Evolutionary conservation across 208 protist genomes (phyloP).

Genomic region (Leishmania guyanensis): DNA sequence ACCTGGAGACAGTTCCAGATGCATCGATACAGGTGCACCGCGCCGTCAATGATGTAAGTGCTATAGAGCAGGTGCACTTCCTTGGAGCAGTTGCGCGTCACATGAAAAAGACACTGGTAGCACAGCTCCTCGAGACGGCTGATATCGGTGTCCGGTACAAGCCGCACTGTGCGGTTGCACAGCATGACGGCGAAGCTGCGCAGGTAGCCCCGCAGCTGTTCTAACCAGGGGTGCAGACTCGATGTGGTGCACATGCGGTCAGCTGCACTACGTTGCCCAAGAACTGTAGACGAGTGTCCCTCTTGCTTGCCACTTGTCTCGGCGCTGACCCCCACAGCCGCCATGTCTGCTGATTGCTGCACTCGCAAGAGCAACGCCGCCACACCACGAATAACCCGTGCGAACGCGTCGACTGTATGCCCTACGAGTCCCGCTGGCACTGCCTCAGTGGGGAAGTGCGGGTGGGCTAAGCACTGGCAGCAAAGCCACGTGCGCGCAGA

Average conservation of each 20-base stretch:
- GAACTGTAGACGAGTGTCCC: background rate
- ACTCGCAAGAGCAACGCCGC: conserved; percentile 15
- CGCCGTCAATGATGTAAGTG: conserved; percentile 58
- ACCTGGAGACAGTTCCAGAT: conserved; percentile 70
- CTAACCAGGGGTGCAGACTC: conserved; percentile 38
- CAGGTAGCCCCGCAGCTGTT: conserved; percentile 65
- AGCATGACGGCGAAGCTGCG: conserved; percentile 43
- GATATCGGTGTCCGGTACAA: conserved; percentile 57
- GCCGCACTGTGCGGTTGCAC: conserved; percentile 40
- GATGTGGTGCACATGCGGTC: background rate
- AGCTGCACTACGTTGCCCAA: background rate
- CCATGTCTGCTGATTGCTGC: conserved; percentile 13
- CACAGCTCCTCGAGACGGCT: conserved; percentile 77
- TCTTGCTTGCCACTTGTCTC: background rate
- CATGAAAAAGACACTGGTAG: conserved; percentile 61
- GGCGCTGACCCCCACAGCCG: background rate
- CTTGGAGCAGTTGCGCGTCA: conserved; percentile 36
- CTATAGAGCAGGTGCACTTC: conserved; percentile 47
- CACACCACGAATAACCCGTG: conserved; percentile 42
- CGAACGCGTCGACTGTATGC: conserved; percentile 48
- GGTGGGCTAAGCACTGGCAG: conserved; percentile 53
- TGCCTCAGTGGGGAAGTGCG: conserved; percentile 45
- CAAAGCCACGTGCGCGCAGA: conserved; percentile 47
- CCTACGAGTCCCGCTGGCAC: conserved; percentile 51
- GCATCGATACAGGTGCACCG: conserved; percentile 59